Evolutionary conservation across 441 rosid species (phyloP).

Genomic region (Adansonia madagascariensis): DNA sequence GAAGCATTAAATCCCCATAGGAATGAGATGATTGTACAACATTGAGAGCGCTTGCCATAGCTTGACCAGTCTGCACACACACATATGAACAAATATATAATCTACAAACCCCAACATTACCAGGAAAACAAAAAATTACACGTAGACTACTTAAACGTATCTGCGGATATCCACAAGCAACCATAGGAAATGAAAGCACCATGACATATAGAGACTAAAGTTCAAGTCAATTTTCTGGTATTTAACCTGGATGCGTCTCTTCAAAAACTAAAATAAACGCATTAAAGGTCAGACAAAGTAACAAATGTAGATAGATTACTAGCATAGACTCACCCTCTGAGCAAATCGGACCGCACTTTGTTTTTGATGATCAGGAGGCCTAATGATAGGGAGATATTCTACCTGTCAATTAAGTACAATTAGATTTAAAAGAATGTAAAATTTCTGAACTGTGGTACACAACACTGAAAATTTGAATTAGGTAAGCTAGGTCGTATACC

Average conservation of each 20-base stretch:
- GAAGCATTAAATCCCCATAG: conserved; percentile 84
- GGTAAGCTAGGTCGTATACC: conserved; percentile 44
- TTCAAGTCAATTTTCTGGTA: neutral
- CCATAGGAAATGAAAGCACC: conserved; percentile 1
- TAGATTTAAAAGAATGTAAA: conserved; percentile 11
- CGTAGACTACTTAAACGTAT: neutral
- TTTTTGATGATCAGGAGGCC: conserved; percentile 65
- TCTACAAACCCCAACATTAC: neutral
- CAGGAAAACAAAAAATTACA: conserved; percentile 20
- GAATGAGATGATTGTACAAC: conserved; percentile 88
- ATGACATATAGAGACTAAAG: neutral
- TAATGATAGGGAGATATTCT: conserved; percentile 83
- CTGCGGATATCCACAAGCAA: neutral
- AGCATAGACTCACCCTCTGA: conserved; percentile 65
- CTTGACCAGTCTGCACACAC: conserved; percentile 71
- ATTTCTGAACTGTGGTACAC: neutral
- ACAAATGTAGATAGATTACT: conserved; percentile 21
- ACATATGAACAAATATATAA: conserved; percentile 22
- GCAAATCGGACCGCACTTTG: conserved; percentile 74
- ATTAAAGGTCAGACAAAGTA: conserved; percentile 10
- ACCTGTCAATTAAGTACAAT: conserved; percentile 53
- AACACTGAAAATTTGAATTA: conserved; percentile 21
- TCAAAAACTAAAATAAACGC: neutral
- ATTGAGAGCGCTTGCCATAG: conserved; percentile 75
- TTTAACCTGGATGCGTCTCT: neutral